Evolutionary conservation across 345 rosid species (phyloP).

Genomic region (Populus alba): DNA sequence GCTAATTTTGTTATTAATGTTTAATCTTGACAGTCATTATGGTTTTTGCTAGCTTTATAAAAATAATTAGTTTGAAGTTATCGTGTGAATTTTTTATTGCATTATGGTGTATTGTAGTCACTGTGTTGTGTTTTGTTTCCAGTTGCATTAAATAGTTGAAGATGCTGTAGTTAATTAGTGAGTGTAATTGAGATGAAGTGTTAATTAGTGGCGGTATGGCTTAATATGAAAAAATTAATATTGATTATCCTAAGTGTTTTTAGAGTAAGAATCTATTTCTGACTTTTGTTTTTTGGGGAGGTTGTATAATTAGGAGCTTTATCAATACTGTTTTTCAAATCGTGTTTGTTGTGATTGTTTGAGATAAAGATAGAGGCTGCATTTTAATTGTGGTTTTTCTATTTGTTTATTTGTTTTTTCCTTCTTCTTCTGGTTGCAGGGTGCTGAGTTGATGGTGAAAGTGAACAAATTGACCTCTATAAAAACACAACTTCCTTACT

Average conservation of each 20-base stretch:
- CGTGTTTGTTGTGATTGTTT: background rate
- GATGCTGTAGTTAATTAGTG: background rate
- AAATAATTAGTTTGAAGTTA: too few species aligned
- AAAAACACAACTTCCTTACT: slow-evolving; percentile 91
- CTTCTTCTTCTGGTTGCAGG: slow-evolving; percentile 41
- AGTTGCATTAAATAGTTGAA: background rate
- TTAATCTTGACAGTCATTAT: background rate
- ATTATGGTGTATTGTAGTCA: background rate
- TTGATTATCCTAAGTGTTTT: background rate
- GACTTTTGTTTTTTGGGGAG: background rate
- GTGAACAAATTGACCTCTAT: slow-evolving; percentile 90
- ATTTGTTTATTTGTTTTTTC: background rate
- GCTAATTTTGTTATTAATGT: too few species aligned
- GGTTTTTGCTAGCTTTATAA: background rate
- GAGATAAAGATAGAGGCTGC: background rate
- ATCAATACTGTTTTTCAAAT: background rate
- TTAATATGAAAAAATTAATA: background rate
- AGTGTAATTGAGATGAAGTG: background rate
- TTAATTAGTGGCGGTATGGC: background rate
- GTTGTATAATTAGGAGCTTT: background rate
- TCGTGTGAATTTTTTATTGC: background rate
- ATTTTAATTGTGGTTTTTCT: background rate
- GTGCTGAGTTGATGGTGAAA: slow-evolving; percentile 73
- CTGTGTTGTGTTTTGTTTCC: background rate
- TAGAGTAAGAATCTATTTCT: background rate